Evolutionary conservation across 768 basidiomycete species (phyloP).

Genomic region (Naematelia encephala): DNA sequence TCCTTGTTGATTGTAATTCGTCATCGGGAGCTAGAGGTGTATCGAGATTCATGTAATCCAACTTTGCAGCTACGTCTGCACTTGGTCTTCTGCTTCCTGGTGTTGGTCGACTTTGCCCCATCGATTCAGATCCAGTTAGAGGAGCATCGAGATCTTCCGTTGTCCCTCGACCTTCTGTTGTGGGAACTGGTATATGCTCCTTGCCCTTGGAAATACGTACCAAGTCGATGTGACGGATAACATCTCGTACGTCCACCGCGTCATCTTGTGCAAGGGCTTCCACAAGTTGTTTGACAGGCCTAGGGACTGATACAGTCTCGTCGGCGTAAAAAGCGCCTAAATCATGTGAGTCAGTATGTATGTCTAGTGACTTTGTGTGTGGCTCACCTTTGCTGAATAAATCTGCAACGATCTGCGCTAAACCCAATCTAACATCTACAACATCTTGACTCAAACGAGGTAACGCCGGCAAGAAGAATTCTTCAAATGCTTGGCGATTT

Average conservation of each 20-base stretch:
- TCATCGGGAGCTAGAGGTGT: too few relatives aligned
- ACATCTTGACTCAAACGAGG: constrained; percentile 65
- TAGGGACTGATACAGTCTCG: constrained; percentile 15
- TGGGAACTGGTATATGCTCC: not conserved
- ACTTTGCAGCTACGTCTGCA: too few relatives aligned
- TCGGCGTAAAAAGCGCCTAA: constrained; percentile 35
- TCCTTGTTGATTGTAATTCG: too few relatives aligned
- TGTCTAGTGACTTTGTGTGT: too few relatives aligned
- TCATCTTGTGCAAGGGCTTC: constrained; percentile 26
- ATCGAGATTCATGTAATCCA: too few relatives aligned
- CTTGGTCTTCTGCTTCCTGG: too few relatives aligned
- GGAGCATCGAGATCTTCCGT: not conserved
- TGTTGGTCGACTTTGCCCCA: too few relatives aligned
- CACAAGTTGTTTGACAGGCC: constrained; percentile 24
- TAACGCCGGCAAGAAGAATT: constrained; percentile 59
- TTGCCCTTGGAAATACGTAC: not conserved
- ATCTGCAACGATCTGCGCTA: constrained; percentile 67
- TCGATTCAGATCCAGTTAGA: too few relatives aligned
- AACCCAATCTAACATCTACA: constrained; percentile 78
- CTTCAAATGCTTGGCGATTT: constrained; percentile 54
- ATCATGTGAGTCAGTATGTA: constrained; percentile 6
- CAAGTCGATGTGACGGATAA: not conserved
- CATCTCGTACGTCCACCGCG: constrained; percentile 34
- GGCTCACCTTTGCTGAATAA: constrained; percentile 27
- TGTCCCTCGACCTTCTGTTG: not conserved